Conservation (phyloP, 2,329 filamentous ascomycete genomes). For the Colletotrichum spinosum region DNA sequence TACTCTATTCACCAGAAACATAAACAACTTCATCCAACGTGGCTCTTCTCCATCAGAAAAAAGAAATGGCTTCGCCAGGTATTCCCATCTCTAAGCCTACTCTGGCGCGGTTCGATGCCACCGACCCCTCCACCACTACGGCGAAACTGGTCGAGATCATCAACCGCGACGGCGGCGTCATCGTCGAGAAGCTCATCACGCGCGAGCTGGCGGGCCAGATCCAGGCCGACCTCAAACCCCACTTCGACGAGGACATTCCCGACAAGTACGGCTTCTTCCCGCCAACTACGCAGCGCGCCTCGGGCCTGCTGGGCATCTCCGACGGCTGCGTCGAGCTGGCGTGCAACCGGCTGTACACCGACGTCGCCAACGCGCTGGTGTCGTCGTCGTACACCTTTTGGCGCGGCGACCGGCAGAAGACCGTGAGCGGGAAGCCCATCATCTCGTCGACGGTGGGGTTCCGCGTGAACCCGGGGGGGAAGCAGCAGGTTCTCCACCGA, state of each 20-base stretch:
- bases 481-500: constrained; percentile 52
- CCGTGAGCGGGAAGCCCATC: constrained; percentile 49
- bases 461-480: constrained; percentile 52
- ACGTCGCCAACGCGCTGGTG: constrained; percentile 48
- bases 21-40: no score
- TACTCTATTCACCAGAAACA: no score
- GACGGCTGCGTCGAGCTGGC: constrained; percentile 52
- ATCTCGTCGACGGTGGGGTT: constrained; percentile 52
- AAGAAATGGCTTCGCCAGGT: background rate
- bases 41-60: no score
- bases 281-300: constrained; percentile 51
- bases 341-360: constrained; percentile 49
- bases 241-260: constrained; percentile 49
- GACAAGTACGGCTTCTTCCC: constrained; percentile 55
- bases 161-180: constrained; percentile 49
- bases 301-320: constrained; percentile 51
- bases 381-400: constrained; percentile 51
- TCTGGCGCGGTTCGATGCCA: constrained; percentile 34
- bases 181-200: constrained; percentile 50
- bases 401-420: constrained; percentile 46
- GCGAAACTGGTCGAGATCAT: constrained; percentile 40
- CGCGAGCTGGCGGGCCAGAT: constrained; percentile 48
- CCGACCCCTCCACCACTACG: constrained; percentile 39
- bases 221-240: constrained; percentile 49
- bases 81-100: background rate